Percentiles rank a stretch among this genome's conserved stretches.
These are phyloP conservation scores for Bromus sterilis DNA, from an alignment of 176 grass and related monocot genomes.

Conservation along the genomic window DNA sequence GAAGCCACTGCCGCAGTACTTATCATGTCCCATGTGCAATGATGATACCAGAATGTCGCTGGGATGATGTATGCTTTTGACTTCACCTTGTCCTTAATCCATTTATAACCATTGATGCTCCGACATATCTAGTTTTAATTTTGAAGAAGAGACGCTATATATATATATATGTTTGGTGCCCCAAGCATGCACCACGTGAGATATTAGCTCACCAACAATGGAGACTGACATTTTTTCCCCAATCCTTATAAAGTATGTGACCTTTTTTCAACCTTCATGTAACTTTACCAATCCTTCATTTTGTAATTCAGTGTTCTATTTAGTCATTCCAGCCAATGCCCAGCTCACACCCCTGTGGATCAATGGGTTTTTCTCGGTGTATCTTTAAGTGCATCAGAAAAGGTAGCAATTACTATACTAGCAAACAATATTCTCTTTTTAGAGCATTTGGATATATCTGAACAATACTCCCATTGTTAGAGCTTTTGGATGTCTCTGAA, in stretches of 20 bases:
- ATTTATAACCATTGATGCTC: not conserved
- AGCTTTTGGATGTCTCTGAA: too few relatives aligned
- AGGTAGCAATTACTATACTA: conserved; percentile 20
- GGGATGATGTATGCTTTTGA: conserved; percentile 51
- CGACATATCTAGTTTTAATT: too few relatives aligned
- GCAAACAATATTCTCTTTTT: too few relatives aligned
- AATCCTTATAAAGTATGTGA: not conserved
- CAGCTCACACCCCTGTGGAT: too few relatives aligned
- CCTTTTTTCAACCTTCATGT: not conserved
- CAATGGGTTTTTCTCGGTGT: conserved; percentile 26
- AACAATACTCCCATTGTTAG: too few relatives aligned
- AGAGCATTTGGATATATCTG: too few relatives aligned
- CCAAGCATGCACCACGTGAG: conserved; percentile 24
- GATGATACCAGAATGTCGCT: conserved; percentile 33
- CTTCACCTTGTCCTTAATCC: not conserved
- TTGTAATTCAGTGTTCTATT: not conserved
- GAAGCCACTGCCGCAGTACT: not conserved
- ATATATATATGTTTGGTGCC: too few relatives aligned
- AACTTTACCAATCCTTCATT: not conserved
- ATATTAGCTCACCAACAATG: not conserved
- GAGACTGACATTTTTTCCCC: not conserved
- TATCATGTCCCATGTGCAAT: too few relatives aligned
- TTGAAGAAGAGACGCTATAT: not conserved
- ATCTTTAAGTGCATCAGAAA: conserved; percentile 21
- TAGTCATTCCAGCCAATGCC: conserved; percentile 1